These are phyloP conservation scores for Endothia cerciana DNA, from an alignment of 2,329 filamentous ascomycete genomes.

Conservation along the genomic window DNA sequence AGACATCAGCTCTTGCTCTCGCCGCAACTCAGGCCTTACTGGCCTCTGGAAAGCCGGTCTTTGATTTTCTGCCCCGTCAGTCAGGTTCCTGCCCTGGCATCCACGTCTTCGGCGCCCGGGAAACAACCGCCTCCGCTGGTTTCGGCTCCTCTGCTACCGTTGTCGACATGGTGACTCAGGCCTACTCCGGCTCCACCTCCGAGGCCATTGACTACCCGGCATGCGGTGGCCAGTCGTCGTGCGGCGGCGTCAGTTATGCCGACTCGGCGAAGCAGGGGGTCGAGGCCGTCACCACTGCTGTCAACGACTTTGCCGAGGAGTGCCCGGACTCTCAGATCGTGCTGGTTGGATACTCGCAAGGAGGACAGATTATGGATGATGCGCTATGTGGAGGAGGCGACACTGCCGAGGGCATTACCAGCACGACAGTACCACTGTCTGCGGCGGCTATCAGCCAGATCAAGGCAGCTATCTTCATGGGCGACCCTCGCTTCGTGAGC, in stretches of 20 bases:
- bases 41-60: conserved; percentile 28
- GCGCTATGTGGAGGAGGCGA: conserved; percentile 63
- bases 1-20: conserved; percentile 24
- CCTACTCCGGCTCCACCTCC: conserved; percentile 50
- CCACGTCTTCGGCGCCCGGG: conserved; percentile 55
- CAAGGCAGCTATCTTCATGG: conserved; percentile 67
- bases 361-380: conserved; percentile 66
- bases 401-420: conserved; percentile 48
- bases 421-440: conserved; percentile 48
- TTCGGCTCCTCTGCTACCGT: conserved; percentile 50
- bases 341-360: conserved; percentile 67
- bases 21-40: conserved; percentile 29
- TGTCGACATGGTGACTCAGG: conserved; percentile 48
- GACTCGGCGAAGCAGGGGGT: conserved; percentile 59
- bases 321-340: conserved; percentile 63
- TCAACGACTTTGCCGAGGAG: conserved; percentile 56
- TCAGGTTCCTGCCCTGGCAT: conserved; percentile 45
- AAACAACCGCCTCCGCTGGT: conserved; percentile 50
- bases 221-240: conserved; percentile 59
- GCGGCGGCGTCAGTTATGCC: conserved; percentile 59
- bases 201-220: conserved; percentile 58
- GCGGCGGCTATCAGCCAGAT: conserved; percentile 55
- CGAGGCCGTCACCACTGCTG: conserved; percentile 58
- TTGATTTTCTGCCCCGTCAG: conserved; percentile 36
- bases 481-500: conserved; percentile 58